phyloP scores from a whole-genome alignment of 495 filamentous ascomycete genomes.

The Penicillium bovifimosum region DNA sequence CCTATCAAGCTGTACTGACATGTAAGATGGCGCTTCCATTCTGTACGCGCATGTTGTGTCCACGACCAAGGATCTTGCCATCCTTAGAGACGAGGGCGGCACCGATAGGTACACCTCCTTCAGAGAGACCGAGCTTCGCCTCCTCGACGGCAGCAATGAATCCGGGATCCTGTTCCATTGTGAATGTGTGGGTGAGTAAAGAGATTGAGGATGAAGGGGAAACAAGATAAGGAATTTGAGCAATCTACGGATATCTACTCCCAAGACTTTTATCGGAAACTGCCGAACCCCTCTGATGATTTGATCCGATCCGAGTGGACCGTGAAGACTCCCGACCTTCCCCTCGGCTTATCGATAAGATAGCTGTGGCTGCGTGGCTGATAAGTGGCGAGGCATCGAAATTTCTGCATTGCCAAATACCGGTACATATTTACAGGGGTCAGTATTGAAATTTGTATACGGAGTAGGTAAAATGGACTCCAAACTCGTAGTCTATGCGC shows the following conservation, averaged over 20 bases:
- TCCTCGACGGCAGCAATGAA: constrained; percentile 69
- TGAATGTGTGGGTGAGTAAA: neutral
- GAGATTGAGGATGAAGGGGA: neutral
- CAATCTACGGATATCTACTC: neutral
- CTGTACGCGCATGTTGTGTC: constrained; percentile 79
- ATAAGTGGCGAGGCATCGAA: neutral
- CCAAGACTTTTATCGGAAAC: constrained; percentile 9
- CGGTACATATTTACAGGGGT: neutral
- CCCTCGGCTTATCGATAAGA: constrained; percentile 24
- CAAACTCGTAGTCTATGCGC: no score
- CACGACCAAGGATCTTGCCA: constrained; percentile 70
- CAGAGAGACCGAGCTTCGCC: constrained; percentile 58
- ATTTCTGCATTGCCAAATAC: neutral
- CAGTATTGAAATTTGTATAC: neutral
- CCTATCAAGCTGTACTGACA: constrained; percentile 42
- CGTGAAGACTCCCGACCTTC: constrained; percentile 4
- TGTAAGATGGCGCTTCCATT: constrained; percentile 70
- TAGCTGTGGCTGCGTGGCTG: constrained; percentile 8
- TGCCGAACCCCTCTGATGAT: constrained; percentile 12
- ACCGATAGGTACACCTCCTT: constrained; percentile 81
- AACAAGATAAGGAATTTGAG: neutral
- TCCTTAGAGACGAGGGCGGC: constrained; percentile 65
- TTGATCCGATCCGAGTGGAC: constrained; percentile 13
- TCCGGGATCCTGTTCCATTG: constrained; percentile 44
- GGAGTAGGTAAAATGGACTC: no score